Percentiles rank a stretch among this genome's conserved stretches.
phyloP scores from a whole-genome alignment of 2,329 filamentous ascomycete species.

The Teratosphaeria gauchensis region DNA sequence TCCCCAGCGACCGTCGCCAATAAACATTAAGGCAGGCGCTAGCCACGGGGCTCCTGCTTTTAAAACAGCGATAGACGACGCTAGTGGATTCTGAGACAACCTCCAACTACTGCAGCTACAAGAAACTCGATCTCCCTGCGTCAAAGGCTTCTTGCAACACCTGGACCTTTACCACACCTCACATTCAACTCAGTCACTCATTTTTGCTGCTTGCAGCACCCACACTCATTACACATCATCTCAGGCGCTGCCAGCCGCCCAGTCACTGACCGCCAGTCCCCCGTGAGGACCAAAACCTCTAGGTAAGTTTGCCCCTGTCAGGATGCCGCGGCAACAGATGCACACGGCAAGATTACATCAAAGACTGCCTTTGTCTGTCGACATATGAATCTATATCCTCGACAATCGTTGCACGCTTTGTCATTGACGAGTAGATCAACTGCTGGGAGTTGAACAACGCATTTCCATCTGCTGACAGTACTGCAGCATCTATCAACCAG shows the following conservation, averaged over 20 bases:
- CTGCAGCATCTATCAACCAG: conserved; percentile 1
- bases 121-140: not conserved
- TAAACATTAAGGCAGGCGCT: conserved; percentile 2
- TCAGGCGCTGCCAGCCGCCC: conserved; percentile 1
- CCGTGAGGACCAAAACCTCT: conserved; percentile 1
- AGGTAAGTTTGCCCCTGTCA: conserved; percentile 1
- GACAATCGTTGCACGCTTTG: not conserved
- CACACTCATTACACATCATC: conserved; percentile 3
- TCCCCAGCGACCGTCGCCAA: not conserved
- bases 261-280: conserved; percentile 3
- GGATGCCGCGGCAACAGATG: not conserved
- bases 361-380: not conserved
- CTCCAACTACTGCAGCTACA: not conserved
- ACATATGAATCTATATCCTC: not conserved
- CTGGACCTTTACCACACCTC: not conserved
- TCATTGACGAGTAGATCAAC: not conserved
- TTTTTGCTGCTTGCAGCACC: conserved; percentile 5
- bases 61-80: conserved; percentile 2
- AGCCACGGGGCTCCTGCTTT: conserved; percentile 1
- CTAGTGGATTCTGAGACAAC: not conserved
- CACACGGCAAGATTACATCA: not conserved
- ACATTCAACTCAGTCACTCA: conserved; percentile 1
- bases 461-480: not conserved
- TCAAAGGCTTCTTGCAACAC: not conserved
- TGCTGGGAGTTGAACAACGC: not conserved